A percentile compares a stretch with the other conserved stretches of the same genome.
These are phyloP conservation scores for Camelina sativa DNA, from an alignment of 345 rosid species.

Conservation along the genomic window DNA sequence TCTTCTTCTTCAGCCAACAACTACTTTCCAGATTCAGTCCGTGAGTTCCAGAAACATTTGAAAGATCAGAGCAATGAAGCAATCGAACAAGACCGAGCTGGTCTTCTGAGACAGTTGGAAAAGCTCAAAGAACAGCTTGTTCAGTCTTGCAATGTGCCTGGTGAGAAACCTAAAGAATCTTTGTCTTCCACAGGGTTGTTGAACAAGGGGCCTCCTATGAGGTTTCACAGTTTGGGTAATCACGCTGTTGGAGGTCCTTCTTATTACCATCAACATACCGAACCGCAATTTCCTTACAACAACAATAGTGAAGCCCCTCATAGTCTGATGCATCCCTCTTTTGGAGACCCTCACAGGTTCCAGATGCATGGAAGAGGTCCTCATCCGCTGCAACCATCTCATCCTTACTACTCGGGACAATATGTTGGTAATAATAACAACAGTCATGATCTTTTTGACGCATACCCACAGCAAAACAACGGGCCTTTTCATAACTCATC, in stretches of 20 bases:
- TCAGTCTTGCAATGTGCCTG: constrained; percentile 46
- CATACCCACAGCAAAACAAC: constrained; percentile 54
- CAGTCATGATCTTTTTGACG: constrained; percentile 57
- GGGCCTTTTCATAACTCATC: constrained; percentile 66
- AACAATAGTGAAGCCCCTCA: constrained; percentile 50
- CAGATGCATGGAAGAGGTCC: constrained; percentile 55
- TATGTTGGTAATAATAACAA: constrained; percentile 47
- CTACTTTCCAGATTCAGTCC: constrained; percentile 47
- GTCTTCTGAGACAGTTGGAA: constrained; percentile 83
- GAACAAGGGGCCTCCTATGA: constrained; percentile 50
- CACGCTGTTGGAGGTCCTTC: constrained; percentile 51
- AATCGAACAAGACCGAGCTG: constrained; percentile 67
- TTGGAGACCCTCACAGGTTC: constrained; percentile 62
- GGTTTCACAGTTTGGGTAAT: constrained; percentile 56
- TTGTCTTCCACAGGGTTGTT: constrained; percentile 48
- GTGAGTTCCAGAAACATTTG: constrained; percentile 39
- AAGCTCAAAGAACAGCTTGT: constrained; percentile 90
- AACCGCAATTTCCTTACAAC: constrained; percentile 53
- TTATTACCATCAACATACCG: constrained; percentile 55
- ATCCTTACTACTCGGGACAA: constrained; percentile 59
- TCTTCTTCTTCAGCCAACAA: constrained; percentile 42
- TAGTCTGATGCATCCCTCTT: constrained; percentile 43
- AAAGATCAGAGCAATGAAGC: constrained; percentile 42
- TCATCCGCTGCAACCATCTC: constrained; percentile 51
- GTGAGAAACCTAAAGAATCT: constrained; percentile 50